Percentiles rank a stretch among this genome's conserved stretches.
Conservation (phyloP, 1,284 basidiomycete genomes). For the Ustilago trichophora region DNA sequence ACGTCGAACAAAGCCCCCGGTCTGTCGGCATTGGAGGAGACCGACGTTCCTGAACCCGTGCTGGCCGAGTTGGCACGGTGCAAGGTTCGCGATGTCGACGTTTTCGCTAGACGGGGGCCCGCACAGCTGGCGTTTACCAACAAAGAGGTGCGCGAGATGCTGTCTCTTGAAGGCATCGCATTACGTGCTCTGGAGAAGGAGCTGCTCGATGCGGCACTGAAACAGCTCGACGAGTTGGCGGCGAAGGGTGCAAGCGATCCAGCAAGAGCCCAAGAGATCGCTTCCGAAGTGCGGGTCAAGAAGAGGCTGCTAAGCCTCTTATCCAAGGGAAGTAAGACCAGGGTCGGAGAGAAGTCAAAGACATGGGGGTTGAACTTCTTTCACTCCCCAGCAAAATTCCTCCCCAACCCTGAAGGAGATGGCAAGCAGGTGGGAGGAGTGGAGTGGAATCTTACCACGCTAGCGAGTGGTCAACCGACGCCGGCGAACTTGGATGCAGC, state of each 20-base stretch:
- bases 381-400: slow-evolving; percentile 53
- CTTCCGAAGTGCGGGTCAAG: slow-evolving; percentile 66
- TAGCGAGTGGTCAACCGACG: slow-evolving; percentile 23
- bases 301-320: slow-evolving; percentile 73
- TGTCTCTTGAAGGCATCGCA: slow-evolving; percentile 77
- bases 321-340: slow-evolving; percentile 74
- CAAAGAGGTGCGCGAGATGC: slow-evolving; percentile 92
- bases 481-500: slow-evolving; percentile 21
- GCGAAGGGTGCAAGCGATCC: slow-evolving; percentile 16
- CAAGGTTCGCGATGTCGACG: slow-evolving; percentile 78
- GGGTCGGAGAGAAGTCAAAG: slow-evolving; percentile 31
- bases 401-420: slow-evolving; percentile 8
- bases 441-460: slow-evolving; percentile 53
- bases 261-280: slow-evolving; percentile 17
- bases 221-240: slow-evolving; percentile 35
- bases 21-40: slow-evolving; percentile 73
- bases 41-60: slow-evolving; percentile 83
- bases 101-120: slow-evolving; percentile 86
- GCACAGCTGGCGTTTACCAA: slow-evolving; percentile 90
- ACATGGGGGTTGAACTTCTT: slow-evolving; percentile 60
- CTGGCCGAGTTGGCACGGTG: slow-evolving; percentile 76
- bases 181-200: slow-evolving; percentile 70
- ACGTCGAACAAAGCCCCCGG: slow-evolving; percentile 36
- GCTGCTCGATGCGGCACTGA: slow-evolving; percentile 65
- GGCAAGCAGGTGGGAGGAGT: slow-evolving; percentile 24